Evolutionary conservation across 75 land plant species (phyloP), one percentile per base, ranked within the genome.

Genomic region (Ceratopteris richardii): DNA sequence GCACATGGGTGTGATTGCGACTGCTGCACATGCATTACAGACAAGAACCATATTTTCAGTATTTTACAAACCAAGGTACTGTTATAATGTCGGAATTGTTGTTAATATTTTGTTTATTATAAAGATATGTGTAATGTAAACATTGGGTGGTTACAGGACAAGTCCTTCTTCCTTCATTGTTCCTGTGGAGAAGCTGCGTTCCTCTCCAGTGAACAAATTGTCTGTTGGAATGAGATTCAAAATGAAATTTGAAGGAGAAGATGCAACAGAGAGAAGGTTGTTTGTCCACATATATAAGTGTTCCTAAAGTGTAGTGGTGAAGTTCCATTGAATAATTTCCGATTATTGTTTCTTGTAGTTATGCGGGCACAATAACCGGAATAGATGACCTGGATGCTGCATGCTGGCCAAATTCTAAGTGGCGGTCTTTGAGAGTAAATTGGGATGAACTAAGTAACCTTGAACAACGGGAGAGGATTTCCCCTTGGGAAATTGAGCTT

Each of bases 401-500:
- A 2, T 44, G 73, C 31, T 85, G 89, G 89, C 44, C 54, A 30
- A 64, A 66, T 29, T 85, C 89, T 24, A 65, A 76, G 20, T 85
- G 89, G 89, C 68, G 89, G 28, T 73, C 85, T 0, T 54, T 85
- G 18, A 81, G 48, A 44, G 71, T 68, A 21, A 57, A 29, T 41
- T 91, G 97, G 97, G 97, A 91, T 78, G 97, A 91, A 67, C 77
- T 82, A 42, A 71, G 87, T 31, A 66, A 84, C 26, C 81, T 79
- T 48, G 71, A 78, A 29, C 79, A 89, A n/a, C 91, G 80, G 24
- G 83, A 91, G 12, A 72, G 83, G 61, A 89, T 91, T 39, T 91
- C 91, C 11, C 83, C 88, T 16, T 91, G 97, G 97, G 91, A 91
- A 66, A 67, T 91, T 54, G 97, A 91, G 56, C 85, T 91, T 1